Conservation (phyloP, 2,329 filamentous ascomycete species). For the Colletotrichum sp. region DNA sequence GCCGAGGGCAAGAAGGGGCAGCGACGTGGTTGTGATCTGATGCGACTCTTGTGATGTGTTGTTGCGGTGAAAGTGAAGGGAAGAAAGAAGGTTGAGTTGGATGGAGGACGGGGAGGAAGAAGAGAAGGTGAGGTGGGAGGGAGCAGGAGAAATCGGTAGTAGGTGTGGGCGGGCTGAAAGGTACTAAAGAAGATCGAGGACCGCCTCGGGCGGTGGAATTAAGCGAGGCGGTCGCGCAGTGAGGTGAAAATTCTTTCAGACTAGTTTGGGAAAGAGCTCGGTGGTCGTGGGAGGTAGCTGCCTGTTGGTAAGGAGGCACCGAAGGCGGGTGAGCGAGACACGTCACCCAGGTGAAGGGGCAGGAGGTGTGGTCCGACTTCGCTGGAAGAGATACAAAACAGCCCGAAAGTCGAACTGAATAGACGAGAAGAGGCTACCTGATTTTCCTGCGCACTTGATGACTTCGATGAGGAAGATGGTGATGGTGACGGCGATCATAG, state of each 20-base stretch:
- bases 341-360: neutral
- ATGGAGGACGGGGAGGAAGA: neutral
- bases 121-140: neutral
- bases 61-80: neutral
- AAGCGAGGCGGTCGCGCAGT: neutral
- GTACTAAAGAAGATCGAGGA: neutral
- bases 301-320: neutral
- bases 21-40: neutral
- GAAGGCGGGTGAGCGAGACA: neutral
- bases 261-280: neutral
- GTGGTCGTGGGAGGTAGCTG: neutral
- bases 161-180: neutral
- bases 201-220: neutral
- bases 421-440: neutral
- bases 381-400: neutral
- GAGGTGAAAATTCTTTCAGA: neutral
- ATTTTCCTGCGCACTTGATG: neutral
- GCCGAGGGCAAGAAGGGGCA: neutral
- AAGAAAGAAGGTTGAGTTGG: neutral
- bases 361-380: rapidly evolving
- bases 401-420: neutral
- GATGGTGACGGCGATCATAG: neutral
- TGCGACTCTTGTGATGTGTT: neutral
- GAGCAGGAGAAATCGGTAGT: neutral
- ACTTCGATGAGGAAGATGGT: neutral